Base-by-base conservation (phyloP, 768 basidiomycete species). In the Mycena rosella region DNA sequence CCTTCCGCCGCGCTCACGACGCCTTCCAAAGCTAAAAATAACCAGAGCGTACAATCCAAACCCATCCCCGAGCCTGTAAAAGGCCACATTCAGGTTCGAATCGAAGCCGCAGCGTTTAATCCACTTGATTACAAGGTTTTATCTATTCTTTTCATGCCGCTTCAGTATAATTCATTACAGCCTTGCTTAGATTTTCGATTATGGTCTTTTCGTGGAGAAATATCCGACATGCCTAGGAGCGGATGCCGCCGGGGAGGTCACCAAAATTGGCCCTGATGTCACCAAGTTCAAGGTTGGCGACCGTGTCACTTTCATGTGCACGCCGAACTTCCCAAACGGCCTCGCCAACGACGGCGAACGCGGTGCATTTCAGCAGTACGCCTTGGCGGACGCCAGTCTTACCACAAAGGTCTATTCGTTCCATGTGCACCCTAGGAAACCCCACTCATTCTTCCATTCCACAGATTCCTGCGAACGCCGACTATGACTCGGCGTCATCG, bases 171-270 rank as follows among this genome's bases (percentile, higher is more conserved):
- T 22, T 11, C 42, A 40, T 40, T 44, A 7, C 3, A 5, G 20
- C n/a, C 18, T n/a, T n/a, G n/a, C 42, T 6, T 3, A n/a, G 42
- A 44, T 44, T 6, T 44, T n/a, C 18, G 42, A 44, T 44, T 22
- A n/a, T n/a, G 20, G 42, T n/a, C 38, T 38, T 38, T 76, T 81
- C 53, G 60, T 80, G n/a, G 70, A 80, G 8, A 58, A 71, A 2
- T 86, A 69, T 67, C 85, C 82, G 9, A 73, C 75, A 24, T 27
- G 82, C 18, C 48, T 82, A 14, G 82, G 82, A 1, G 27, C 57
- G 7, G 82, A 83, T 36, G 73, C 76, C 26, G 79, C 83, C 0
- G 84, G 85, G 3, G 72, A 73, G 5, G 81, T 86, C 29, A 78
- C 78, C 30, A 76, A 74, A 5, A 71, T 84, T 27, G 86, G 84